Evolutionary conservation across 2,329 filamentous ascomycete species (phyloP).

Genomic region (Aspergillus udagawae): DNA sequence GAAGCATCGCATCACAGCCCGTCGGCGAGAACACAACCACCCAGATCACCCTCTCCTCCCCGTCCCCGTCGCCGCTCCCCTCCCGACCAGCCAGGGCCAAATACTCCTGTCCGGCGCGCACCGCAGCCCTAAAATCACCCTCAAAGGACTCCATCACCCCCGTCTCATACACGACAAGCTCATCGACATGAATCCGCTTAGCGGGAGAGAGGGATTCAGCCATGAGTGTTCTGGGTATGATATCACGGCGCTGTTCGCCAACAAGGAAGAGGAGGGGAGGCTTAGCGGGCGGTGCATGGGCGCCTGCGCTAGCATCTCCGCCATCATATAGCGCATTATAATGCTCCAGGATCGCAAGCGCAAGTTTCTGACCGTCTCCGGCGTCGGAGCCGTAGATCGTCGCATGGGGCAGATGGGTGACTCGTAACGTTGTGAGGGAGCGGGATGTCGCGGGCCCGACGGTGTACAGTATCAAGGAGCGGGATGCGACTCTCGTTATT

Average conservation of each 20-base stretch:
- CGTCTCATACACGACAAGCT: slow-evolving; percentile 83
- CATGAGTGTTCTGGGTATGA: slow-evolving; percentile 80
- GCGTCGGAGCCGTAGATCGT: slow-evolving; percentile 73
- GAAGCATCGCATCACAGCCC: slow-evolving; percentile 59
- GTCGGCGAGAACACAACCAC: slow-evolving; percentile 56
- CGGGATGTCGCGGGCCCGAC: slow-evolving; percentile 55
- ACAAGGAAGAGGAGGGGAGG: slow-evolving; percentile 78
- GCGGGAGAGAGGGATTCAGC: slow-evolving; percentile 47
- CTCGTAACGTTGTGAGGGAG: slow-evolving; percentile 56
- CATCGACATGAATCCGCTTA: slow-evolving; percentile 63
- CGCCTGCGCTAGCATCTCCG: slow-evolving; percentile 29
- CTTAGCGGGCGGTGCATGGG: slow-evolving; percentile 37
- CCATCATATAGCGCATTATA: slow-evolving; percentile 50
- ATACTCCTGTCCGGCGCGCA: slow-evolving; percentile 45
- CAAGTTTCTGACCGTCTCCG: slow-evolving; percentile 78
- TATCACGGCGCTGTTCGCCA: slow-evolving; percentile 82
- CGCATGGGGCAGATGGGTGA: slow-evolving; percentile 45
- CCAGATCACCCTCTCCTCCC: slow-evolving; percentile 24
- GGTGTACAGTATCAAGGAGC: slow-evolving; percentile 38
- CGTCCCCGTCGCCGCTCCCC: background rate
- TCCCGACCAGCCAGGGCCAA: slow-evolving; percentile 36
- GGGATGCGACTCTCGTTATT: slow-evolving; percentile 17
- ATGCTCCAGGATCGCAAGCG: slow-evolving; percentile 72
- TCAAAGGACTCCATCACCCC: slow-evolving; percentile 76
- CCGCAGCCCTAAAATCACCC: slow-evolving; percentile 54